Evolutionary conservation across 331 rosid species (phyloP), one percentile per base, ranked within the genome.

Genomic region (Erythrophleum ivorense): DNA sequence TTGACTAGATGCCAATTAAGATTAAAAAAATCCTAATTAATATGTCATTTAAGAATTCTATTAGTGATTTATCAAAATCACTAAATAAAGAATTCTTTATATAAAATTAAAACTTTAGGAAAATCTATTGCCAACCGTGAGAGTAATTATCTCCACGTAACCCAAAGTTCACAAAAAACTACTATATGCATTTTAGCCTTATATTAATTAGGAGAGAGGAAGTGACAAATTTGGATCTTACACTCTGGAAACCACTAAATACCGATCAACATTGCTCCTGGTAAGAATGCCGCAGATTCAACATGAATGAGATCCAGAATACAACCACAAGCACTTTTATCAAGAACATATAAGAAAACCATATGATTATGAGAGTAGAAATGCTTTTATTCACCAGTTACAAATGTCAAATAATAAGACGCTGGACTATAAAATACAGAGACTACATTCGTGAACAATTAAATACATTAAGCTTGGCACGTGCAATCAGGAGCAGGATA

Each of bases 401-500:
- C 53, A 82, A 58, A 74, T 82, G 84, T 81, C 76, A 82, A 92
- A 86, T 31, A 82, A 80, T 81, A 82, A 71, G 87, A 84, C 66
- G 78, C 86, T 7, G 79, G 79, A 82, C 77, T 45, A 68, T 45
- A 70, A 75, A 75, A 86, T 64, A 78, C 78, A 78, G 55, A 55
- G 66, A 81, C 77, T 75, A 67, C 85, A 70, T 65, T 76, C 78
- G 72, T 72, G 59, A 68, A 62, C 52, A 71, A 78, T 68, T 33
- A 43, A 66, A 53, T 85, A 71, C n/a, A 82, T 83, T 83, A 86
- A 73, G 87, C 89, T 43, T 84, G 92, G 86, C 97, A 93, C 91
- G 91, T 95, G 91, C 97, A 92, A 85, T 93, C 94, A 54, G 97
- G 98, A 78, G 90, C 91, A 64, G 98, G 98, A 49, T 94, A 94